Conservation (phyloP, 2,329 filamentous ascomycete species). For the Eutypella sp. region DNA sequence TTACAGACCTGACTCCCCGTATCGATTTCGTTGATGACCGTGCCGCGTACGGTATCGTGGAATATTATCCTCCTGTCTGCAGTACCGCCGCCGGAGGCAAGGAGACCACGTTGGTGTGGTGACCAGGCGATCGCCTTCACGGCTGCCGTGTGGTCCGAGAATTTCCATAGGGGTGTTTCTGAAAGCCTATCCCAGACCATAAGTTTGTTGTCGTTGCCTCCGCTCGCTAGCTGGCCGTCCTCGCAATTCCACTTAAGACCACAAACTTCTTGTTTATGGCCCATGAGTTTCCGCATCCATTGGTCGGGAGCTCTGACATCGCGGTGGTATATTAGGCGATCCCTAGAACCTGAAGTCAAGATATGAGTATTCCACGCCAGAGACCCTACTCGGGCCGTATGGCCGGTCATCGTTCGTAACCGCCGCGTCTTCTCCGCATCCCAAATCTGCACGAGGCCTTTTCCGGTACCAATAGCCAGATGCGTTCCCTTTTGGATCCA, state of each 20-base stretch:
- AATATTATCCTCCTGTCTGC: constrained; percentile 96
- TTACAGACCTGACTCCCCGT: constrained; percentile 99
- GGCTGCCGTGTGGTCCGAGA: constrained; percentile 89
- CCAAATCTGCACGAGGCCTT: constrained; percentile 95
- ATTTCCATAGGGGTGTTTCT: constrained; percentile 89
- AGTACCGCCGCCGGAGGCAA: constrained; percentile 94
- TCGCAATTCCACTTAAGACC: constrained; percentile 96
- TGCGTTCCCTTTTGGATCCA: constrained; percentile 99
- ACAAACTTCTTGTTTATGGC: constrained; percentile 97
- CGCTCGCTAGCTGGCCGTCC: constrained; percentile 88
- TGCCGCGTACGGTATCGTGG: constrained; percentile 88
- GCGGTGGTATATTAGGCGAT: constrained; percentile 89
- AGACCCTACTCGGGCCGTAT: constrained; percentile 87
- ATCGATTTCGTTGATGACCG: constrained; percentile 80
- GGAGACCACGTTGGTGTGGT: constrained; percentile 85
- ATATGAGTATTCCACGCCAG: constrained; percentile 98
- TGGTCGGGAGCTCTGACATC: constrained; percentile 92
- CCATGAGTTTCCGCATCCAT: constrained; percentile 78
- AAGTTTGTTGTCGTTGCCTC: constrained; percentile 97
- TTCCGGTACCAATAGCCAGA: constrained; percentile 89
- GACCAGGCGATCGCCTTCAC: constrained; percentile 99
- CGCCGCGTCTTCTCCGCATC: constrained; percentile 84
- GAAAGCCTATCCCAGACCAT: constrained; percentile 98
- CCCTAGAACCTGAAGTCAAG: constrained; percentile 87
- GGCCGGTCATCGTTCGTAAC: constrained; percentile 92